Percentiles rank a stretch among this genome's conserved stretches.
Conservation (phyloP, 148 eudicot species). For the Persicaria tinctoria region DNA sequence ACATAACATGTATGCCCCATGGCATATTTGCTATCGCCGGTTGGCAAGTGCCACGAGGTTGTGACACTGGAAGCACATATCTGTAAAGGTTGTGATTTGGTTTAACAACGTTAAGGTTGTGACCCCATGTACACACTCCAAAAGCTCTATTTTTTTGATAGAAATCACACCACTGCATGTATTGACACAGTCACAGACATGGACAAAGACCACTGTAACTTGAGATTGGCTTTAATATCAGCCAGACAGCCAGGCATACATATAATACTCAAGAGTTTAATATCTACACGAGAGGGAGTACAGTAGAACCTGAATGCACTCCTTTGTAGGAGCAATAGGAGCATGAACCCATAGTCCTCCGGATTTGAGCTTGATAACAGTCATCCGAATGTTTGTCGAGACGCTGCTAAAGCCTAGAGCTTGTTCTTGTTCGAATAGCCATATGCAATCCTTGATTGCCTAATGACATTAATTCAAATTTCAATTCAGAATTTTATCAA, state of each 20-base stretch:
- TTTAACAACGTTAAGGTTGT: too few relatives aligned
- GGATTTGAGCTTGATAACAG: conserved; percentile 91
- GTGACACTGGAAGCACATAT: too few relatives aligned
- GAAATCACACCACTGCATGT: neutral
- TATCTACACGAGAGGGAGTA: neutral
- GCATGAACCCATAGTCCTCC: conserved; percentile 99
- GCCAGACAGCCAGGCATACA: neutral
- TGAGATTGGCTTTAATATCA: neutral
- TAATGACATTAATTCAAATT: conserved; percentile 12
- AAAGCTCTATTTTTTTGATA: too few relatives aligned
- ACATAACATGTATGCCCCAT: too few relatives aligned
- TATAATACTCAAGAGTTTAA: neutral
- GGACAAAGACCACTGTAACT: neutral
- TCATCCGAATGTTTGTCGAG: conserved; percentile 93
- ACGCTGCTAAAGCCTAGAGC: conserved; percentile 98
- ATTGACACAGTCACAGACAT: neutral
- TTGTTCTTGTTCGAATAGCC: conserved; percentile 98
- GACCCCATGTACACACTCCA: too few relatives aligned
- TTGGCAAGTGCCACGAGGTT: too few relatives aligned
- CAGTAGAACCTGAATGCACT: conserved; percentile 77
- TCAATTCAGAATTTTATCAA: neutral
- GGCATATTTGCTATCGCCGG: too few relatives aligned
- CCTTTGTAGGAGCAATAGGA: conserved; percentile 96
- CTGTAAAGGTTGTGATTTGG: too few relatives aligned
- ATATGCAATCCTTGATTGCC: conserved; percentile 77